phyloP scores from a whole-genome alignment of 2,329 filamentous ascomycete genomes.

The Verticillium zaregamsianum region DNA sequence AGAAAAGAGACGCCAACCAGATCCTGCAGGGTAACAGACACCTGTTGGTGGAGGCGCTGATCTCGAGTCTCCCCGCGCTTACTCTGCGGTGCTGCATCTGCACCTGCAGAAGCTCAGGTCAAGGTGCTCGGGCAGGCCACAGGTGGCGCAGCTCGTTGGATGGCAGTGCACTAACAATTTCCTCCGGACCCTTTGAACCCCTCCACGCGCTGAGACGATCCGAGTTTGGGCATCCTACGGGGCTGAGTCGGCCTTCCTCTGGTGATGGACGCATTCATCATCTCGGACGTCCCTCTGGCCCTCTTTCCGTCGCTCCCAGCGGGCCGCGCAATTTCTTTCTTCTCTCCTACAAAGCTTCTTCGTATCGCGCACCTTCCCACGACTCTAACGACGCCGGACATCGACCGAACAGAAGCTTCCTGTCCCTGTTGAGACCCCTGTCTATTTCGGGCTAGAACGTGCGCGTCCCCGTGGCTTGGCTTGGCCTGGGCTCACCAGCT shows the following conservation, averaged over 20 bases:
- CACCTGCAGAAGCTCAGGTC: not conserved
- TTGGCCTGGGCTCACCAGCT: not conserved
- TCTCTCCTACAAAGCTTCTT: not conserved
- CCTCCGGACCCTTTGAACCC: not conserved
- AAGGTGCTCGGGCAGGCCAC: not conserved
- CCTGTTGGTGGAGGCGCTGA: not conserved
- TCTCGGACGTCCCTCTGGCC: not conserved
- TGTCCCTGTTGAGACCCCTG: not conserved
- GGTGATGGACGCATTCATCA: not conserved
- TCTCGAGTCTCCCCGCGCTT: not conserved
- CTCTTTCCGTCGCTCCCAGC: not conserved
- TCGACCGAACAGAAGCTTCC: not conserved
- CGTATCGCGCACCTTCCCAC: not conserved
- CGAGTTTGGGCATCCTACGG: not conserved
- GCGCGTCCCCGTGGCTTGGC: conserved; percentile 2
- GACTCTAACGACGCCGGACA: not conserved
- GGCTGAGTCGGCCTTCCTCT: not conserved
- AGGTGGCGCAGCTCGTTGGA: no score
- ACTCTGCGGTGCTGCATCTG: not conserved
- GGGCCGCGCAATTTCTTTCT: not conserved
- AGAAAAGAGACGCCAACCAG: no score
- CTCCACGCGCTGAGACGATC: not conserved
- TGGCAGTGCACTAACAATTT: no score
- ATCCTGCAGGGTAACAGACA: not conserved
- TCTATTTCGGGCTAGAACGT: not conserved